Conservation (phyloP, 352 stramenopile genomes). For the Pythium diclinum region DNA sequence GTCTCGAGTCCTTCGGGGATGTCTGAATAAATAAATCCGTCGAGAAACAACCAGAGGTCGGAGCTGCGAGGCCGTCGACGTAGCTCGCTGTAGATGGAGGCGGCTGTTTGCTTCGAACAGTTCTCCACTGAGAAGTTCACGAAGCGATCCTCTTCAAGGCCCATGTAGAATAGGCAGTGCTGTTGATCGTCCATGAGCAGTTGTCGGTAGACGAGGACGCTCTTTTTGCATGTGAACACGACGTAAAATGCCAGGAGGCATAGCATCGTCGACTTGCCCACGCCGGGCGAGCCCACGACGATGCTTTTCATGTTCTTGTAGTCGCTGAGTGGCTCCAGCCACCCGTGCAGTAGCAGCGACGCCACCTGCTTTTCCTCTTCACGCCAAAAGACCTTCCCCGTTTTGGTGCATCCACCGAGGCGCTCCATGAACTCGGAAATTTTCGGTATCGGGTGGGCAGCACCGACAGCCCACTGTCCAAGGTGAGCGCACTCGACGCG, state of each 20-base stretch:
- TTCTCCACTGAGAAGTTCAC: constrained; percentile 6
- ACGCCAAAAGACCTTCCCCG: constrained; percentile 15
- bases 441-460: not conserved
- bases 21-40: constrained; percentile 17
- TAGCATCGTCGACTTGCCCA: constrained; percentile 19
- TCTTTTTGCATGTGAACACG: constrained; percentile 19
- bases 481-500: not conserved
- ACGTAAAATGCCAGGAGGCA: constrained; percentile 18
- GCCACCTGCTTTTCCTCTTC: constrained; percentile 16
- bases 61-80: not conserved
- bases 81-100: not conserved
- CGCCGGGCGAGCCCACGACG: constrained; percentile 14
- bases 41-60: constrained; percentile 21
- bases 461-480: not conserved
- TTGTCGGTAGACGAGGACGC: constrained; percentile 22
- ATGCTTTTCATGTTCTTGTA: constrained; percentile 8
- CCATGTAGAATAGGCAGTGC: constrained; percentile 25
- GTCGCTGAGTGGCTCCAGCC: not conserved
- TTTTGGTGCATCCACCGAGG: constrained; percentile 12
- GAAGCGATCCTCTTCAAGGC: constrained; percentile 8
- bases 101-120: not conserved
- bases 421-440: constrained; percentile 15
- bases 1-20: not conserved
- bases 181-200: not conserved
- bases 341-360: constrained; percentile 2